Evolutionary conservation across 768 basidiomycete species (phyloP).

Genomic region (Chalciporus pseudorubinellus): DNA sequence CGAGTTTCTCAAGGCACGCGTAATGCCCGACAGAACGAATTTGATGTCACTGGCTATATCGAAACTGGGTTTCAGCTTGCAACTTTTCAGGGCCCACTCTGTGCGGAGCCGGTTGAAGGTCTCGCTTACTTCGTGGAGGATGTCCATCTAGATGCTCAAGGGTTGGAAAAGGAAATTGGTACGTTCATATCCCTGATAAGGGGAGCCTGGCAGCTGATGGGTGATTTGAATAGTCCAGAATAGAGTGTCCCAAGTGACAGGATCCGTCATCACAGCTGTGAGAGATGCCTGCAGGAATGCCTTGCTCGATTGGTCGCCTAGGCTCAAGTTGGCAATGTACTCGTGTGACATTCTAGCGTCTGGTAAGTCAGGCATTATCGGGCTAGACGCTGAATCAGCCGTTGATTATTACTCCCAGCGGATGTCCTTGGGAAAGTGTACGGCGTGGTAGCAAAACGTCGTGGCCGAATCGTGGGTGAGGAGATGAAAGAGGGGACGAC

Average conservation of each 20-base stretch:
- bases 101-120: conserved; percentile 92
- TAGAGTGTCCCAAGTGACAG: conserved; percentile 78
- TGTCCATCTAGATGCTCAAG: conserved; percentile 58
- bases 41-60: conserved; percentile 76
- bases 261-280: conserved; percentile 85
- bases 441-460: conserved; percentile 86
- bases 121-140: conserved; percentile 87
- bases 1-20: conserved; percentile 32
- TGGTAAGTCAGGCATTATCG: conserved; percentile 51
- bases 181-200: conserved; percentile 21
- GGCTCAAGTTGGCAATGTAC: conserved; percentile 98
- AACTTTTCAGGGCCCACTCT: conserved; percentile 90
- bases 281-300: conserved; percentile 89
- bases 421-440: conserved; percentile 98
- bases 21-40: conserved; percentile 34
- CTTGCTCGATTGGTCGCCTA: conserved; percentile 94
- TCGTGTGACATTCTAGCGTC: conserved; percentile 98
- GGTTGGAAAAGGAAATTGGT: conserved; percentile 68
- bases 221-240: conserved; percentile 58
- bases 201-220: conserved; percentile 11
- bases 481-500: conserved; percentile 98
- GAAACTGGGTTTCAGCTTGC: conserved; percentile 96
- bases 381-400: conserved; percentile 9
- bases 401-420: conserved; percentile 44
- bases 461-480: conserved; percentile 91